These are phyloP conservation scores for Mortierella sp. DNA, from an alignment of 371 early-diverging fungal species.

Conservation along the genomic window DNA sequence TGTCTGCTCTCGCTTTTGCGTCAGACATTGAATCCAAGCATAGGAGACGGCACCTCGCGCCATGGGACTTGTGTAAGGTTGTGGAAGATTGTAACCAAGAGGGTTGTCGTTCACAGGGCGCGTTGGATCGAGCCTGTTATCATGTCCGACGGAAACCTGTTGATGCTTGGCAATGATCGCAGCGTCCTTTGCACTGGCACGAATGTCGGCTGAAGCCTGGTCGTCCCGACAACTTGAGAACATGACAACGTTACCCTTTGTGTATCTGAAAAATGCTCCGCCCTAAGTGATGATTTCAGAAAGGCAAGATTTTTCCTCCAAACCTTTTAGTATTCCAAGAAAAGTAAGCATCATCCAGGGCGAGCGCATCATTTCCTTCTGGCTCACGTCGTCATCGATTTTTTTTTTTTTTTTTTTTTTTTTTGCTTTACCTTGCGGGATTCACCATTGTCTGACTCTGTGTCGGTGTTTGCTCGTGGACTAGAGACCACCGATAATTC, in stretches of 20 bases:
- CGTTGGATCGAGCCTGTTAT: constrained; percentile 1
- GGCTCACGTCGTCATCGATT: too few species aligned
- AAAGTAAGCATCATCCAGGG: too few species aligned
- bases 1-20: constrained; percentile 46
- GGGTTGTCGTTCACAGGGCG: constrained; percentile 17
- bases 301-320: too few species aligned
- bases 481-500: too few species aligned
- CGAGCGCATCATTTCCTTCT: too few species aligned
- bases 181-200: constrained; percentile 33
- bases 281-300: too few species aligned
- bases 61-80: constrained; percentile 43
- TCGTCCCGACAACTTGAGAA: constrained; percentile 69
- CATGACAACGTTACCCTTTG: constrained; percentile 56
- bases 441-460: too few species aligned
- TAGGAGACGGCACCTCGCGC: constrained; percentile 62
- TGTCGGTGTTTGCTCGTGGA: too few species aligned
- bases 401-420: too few species aligned
- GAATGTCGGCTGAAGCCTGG: constrained; percentile 68
- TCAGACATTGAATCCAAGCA: constrained; percentile 58
- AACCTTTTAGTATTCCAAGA: too few species aligned
- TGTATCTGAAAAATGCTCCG: constrained; percentile 37
- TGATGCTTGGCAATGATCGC: constrained; percentile 39
- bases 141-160: constrained; percentile 8
- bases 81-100: constrained; percentile 48
- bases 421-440: too few species aligned